Percentiles rank a stretch among this genome's conserved stretches.
phyloP scores from a whole-genome alignment of 768 basidiomycete species.

The Clavulina sp. region DNA sequence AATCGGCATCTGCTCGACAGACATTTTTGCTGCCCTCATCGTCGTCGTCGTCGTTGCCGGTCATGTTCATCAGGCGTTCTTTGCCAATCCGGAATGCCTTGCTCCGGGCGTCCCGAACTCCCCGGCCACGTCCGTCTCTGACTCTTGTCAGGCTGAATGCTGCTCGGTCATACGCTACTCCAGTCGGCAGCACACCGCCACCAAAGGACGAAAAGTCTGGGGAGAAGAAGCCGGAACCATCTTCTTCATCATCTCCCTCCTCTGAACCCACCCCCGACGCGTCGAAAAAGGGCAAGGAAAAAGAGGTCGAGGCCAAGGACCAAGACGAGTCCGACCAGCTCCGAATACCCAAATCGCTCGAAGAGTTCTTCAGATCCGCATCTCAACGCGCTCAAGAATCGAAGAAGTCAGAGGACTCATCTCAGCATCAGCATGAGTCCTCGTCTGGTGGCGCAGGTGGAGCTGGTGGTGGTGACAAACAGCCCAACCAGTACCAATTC shows the following conservation, averaged over 20 bases:
- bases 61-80: not conserved
- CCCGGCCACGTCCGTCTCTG: not conserved
- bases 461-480: not conserved
- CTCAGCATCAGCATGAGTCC: not conserved
- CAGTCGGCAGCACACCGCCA: not conserved
- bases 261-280: too few species aligned
- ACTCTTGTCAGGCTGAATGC: not conserved
- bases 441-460: not conserved
- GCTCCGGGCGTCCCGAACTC: not conserved
- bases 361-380: conserved; percentile 1
- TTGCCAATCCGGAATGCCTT: not conserved
- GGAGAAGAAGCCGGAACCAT: conserved; percentile 17
- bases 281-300: conserved; percentile 22
- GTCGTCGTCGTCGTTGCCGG: too few species aligned
- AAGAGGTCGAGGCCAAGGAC: conserved; percentile 11
- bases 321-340: not conserved
- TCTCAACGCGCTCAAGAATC: not conserved
- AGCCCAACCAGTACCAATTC: not conserved
- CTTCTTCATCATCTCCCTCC: too few species aligned
- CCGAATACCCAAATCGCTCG: not conserved
- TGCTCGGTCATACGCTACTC: not conserved
- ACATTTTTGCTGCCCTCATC: not conserved
- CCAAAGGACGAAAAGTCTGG: conserved; percentile 7
- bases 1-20: too few species aligned
- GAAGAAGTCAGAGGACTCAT: not conserved